phyloP scores from a whole-genome alignment of 345 rosid species.

The Hibiscus trionum region DNA sequence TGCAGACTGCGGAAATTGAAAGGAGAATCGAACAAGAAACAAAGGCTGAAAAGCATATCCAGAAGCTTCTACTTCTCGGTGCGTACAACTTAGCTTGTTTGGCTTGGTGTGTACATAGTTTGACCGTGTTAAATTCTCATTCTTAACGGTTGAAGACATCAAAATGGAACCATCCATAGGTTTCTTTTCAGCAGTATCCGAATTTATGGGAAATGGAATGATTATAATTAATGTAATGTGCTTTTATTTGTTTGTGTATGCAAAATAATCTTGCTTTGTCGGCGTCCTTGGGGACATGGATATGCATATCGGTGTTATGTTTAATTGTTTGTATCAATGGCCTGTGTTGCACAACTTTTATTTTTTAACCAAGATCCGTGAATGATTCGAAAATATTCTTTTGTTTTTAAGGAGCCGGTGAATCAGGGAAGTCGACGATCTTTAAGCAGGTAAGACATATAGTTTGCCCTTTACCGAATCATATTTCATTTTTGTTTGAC shows the following conservation, averaged over 20 bases:
- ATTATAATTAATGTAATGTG: not conserved
- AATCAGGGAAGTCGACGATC: constrained; percentile 97
- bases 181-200: not conserved
- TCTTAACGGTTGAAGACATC: constrained; percentile 5
- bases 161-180: constrained; percentile 1
- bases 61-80: constrained; percentile 89
- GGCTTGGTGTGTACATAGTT: not conserved
- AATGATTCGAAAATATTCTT: constrained; percentile 1
- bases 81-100: constrained; percentile 10
- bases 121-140: not conserved
- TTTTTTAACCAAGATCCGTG: not conserved
- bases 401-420: constrained; percentile 75
- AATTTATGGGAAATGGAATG: not conserved
- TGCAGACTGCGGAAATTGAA: constrained; percentile 85
- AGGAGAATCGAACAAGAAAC: constrained; percentile 94
- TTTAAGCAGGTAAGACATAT: constrained; percentile 79
- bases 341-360: no score
- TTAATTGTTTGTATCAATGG: not conserved
- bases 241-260: not conserved
- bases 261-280: not conserved
- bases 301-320: no score
- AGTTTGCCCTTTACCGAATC: not conserved
- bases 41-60: constrained; percentile 82
- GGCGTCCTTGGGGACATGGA: not conserved
- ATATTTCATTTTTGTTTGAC: not conserved